phyloP scores from a whole-genome alignment of 768 basidiomycete genomes.

The Phallus indusiatus region DNA sequence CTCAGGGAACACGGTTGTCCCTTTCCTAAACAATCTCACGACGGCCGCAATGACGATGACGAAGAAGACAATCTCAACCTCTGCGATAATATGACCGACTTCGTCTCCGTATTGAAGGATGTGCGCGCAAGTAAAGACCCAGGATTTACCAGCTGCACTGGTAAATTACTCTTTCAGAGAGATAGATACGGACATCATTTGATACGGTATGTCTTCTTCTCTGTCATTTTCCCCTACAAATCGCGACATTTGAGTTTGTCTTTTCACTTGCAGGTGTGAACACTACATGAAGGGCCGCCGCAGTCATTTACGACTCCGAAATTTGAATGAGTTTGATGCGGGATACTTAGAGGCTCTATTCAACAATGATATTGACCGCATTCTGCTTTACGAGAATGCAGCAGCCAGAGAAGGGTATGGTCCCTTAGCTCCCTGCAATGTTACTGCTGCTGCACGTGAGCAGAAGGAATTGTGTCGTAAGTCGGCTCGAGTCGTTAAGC shows the following conservation, averaged over 20 bases:
- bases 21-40: no score
- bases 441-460: constrained; percentile 11
- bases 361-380: not conserved
- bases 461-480: constrained; percentile 13
- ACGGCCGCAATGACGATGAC: not conserved
- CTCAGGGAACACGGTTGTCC: constrained; percentile 15
- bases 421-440: constrained; percentile 15
- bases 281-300: not conserved
- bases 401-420: constrained; percentile 15
- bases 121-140: not conserved
- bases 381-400: constrained; percentile 1
- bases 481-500: no score
- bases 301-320: constrained; percentile 17
- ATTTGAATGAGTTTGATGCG: constrained; percentile 16
- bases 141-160: not conserved
- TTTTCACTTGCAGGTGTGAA: constrained; percentile 9
- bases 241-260: no score
- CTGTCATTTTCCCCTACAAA: no score
- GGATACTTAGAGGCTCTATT: constrained; percentile 18
- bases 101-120: not conserved
- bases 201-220: constrained; percentile 5
- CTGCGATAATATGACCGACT: not conserved
- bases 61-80: not conserved
- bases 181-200: not conserved
- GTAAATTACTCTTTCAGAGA: constrained; percentile 3